Evolutionary conservation across 345 rosid species (phyloP).

Genomic region (Eucalyptus decipiens): DNA sequence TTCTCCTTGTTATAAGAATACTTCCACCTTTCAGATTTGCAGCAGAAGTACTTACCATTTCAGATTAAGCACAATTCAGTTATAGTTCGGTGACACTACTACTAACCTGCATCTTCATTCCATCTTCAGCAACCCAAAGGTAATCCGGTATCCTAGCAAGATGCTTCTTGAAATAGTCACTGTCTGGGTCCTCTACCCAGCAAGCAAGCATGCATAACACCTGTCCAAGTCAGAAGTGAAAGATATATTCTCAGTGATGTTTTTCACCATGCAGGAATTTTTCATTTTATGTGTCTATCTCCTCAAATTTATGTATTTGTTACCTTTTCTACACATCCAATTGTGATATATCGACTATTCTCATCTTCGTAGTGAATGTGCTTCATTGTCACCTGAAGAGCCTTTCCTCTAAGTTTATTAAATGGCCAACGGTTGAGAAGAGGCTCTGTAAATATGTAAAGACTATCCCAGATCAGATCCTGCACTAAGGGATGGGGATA

Average conservation of each 20-base stretch:
- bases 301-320: background rate
- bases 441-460: constrained; percentile 18
- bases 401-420: constrained; percentile 9
- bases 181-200: constrained; percentile 60
- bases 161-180: constrained; percentile 40
- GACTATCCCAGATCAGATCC: constrained; percentile 19
- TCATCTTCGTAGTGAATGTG: constrained; percentile 34
- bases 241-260: background rate
- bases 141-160: constrained; percentile 41
- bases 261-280: background rate
- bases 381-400: constrained; percentile 17
- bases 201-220: constrained; percentile 50
- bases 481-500: constrained; percentile 16
- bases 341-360: constrained; percentile 21
- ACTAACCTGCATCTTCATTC: constrained; percentile 47
- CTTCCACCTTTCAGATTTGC: background rate
- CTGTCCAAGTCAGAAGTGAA: constrained; percentile 1
- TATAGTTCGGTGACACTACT: background rate
- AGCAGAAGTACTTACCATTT: background rate
- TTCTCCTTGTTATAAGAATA: background rate
- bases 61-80: background rate
- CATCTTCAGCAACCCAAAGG: constrained; percentile 63
- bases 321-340: constrained; percentile 29
- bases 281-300: background rate
- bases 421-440: constrained; percentile 32